Evolutionary conservation across 176 grass and related monocot genomes (phyloP).

Genomic region (Zoysia japonica): DNA sequence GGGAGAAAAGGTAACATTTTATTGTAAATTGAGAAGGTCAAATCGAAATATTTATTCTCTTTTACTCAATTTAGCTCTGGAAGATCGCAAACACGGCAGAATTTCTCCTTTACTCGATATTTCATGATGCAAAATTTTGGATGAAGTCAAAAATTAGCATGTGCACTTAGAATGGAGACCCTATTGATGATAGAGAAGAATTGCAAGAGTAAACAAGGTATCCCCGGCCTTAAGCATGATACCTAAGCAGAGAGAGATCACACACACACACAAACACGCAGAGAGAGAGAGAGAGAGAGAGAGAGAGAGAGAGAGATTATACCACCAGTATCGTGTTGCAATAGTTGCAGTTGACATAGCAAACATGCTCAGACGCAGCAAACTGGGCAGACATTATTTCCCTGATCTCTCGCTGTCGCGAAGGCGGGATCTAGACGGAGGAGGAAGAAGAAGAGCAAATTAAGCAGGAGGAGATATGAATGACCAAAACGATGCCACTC

Average conservation of each 20-base stretch:
- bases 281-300: background rate
- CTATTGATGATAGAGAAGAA: too few species aligned
- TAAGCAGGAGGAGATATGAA: conserved; percentile 39
- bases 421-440: background rate
- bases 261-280: too few species aligned
- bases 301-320: conserved; percentile 18
- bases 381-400: conserved; percentile 75
- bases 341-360: conserved; percentile 95
- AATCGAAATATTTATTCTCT: background rate
- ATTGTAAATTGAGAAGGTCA: background rate
- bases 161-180: background rate
- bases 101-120: conserved; percentile 24
- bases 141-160: background rate
- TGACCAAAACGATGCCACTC: conserved; percentile 45
- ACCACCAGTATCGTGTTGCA: conserved; percentile 96
- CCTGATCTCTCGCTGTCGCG: conserved; percentile 25
- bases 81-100: background rate
- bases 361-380: conserved; percentile 64
- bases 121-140: conserved; percentile 23
- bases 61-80: background rate
- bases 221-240: background rate
- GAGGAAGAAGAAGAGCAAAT: background rate
- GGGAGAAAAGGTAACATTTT: background rate
- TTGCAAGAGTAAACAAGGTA: too few species aligned
- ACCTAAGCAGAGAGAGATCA: background rate